phyloP scores from a whole-genome alignment of 192 early-diverging fungal species.

The Borealophlyctis nickersoniae region DNA sequence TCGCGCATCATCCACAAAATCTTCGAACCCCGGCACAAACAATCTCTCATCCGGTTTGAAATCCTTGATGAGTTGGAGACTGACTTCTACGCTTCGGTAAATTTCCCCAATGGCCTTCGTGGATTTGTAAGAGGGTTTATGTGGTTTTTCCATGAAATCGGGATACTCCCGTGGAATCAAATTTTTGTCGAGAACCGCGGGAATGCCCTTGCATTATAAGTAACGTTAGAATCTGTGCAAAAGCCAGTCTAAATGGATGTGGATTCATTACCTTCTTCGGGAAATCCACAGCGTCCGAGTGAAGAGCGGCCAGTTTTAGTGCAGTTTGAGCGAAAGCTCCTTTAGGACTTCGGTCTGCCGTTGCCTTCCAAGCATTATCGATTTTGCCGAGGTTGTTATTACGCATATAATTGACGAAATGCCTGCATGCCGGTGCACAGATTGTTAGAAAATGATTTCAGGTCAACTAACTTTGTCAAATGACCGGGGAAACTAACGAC shows the following conservation, averaged over 20 bases:
- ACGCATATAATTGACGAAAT: conserved; percentile 67
- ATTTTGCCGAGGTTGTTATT: conserved; percentile 65
- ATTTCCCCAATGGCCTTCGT: conserved; percentile 52
- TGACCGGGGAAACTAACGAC: not conserved
- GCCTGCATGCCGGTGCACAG: too few species aligned
- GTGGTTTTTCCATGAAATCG: conserved; percentile 71
- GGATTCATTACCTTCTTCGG: conserved; percentile 62
- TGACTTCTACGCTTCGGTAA: conserved; percentile 42
- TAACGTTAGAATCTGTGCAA: too few species aligned
- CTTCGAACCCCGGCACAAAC: conserved; percentile 44
- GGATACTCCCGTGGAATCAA: too few species aligned
- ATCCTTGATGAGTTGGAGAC: conserved; percentile 44
- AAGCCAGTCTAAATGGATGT: too few species aligned
- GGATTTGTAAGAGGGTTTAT: conserved; percentile 51
- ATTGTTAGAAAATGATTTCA: too few species aligned
- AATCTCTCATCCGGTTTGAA: conserved; percentile 38
- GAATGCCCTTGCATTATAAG: too few species aligned
- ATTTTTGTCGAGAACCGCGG: conserved; percentile 46
- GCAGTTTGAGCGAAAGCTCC: conserved; percentile 55
- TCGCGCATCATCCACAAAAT: conserved; percentile 51
- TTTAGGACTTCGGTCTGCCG: conserved; percentile 43
- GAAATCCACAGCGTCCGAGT: conserved; percentile 74
- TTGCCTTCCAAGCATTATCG: conserved; percentile 65
- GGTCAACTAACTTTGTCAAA: too few species aligned
- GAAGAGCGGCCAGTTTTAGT: conserved; percentile 59